These are phyloP conservation scores for Elsinoe batatas DNA, from an alignment of 2,329 filamentous ascomycete genomes.

Conservation along the genomic window DNA sequence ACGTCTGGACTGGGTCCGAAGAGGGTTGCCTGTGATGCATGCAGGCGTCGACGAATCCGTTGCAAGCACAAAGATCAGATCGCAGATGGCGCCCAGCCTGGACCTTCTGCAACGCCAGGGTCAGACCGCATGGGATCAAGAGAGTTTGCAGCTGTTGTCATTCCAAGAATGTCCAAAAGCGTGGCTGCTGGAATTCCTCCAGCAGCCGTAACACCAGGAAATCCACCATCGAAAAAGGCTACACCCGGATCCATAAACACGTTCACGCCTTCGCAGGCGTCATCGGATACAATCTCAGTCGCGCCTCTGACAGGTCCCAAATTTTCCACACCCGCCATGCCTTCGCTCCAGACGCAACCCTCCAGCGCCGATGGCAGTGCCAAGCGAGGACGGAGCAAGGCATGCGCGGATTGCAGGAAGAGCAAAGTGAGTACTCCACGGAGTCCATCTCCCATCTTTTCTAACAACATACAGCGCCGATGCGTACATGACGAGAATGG, in stretches of 20 bases:
- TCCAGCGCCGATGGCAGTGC: slow-evolving; percentile 15
- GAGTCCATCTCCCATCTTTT: slow-evolving; percentile 16
- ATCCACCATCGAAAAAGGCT: not conserved
- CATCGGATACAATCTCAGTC: slow-evolving; percentile 6
- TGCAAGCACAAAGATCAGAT: slow-evolving; percentile 54
- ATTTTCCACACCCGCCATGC: slow-evolving; percentile 12
- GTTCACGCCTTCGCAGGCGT: not conserved
- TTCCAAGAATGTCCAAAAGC: slow-evolving; percentile 9
- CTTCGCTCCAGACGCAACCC: slow-evolving; percentile 8
- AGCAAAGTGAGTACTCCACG: slow-evolving; percentile 47
- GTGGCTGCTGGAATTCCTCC: slow-evolving; percentile 12
- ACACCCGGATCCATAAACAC: not conserved
- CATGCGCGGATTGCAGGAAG: slow-evolving; percentile 56
- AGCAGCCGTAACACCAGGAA: not conserved
- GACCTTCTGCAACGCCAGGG: slow-evolving; percentile 7
- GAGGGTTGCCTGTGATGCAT: slow-evolving; percentile 52
- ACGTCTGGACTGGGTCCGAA: slow-evolving; percentile 52
- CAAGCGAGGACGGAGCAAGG: slow-evolving; percentile 44
- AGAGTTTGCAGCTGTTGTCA: slow-evolving; percentile 10
- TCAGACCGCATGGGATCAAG: slow-evolving; percentile 5
- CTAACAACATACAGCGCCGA: slow-evolving; percentile 41
- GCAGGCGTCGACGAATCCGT: slow-evolving; percentile 51
- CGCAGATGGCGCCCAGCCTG: not conserved
- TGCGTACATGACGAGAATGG: slow-evolving; percentile 58
- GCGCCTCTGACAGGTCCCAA: not conserved